These are phyloP conservation scores for Blastocystis sp. DNA, from an alignment of 352 stramenopile genomes.

Conservation along the genomic window DNA sequence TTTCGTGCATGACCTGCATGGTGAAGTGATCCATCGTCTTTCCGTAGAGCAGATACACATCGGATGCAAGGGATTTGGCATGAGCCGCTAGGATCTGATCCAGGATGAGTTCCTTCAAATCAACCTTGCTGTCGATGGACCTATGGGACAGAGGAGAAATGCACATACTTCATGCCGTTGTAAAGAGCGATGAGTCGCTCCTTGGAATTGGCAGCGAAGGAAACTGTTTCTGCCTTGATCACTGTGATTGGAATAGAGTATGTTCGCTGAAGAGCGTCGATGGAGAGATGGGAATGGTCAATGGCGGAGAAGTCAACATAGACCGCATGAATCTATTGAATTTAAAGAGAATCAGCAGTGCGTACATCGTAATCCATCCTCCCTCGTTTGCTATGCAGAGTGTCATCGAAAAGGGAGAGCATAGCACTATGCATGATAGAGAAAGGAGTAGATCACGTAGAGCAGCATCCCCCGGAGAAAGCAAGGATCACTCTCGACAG, in stretches of 20 bases:
- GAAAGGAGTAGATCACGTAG: background rate
- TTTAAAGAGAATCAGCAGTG: background rate
- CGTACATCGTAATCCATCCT: constrained; percentile 34
- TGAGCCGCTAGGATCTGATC: background rate
- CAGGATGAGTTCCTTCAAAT: constrained; percentile 28
- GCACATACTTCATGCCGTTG: constrained; percentile 17
- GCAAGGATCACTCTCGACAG: constrained; percentile 11
- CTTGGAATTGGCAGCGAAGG: background rate
- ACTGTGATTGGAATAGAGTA: background rate
- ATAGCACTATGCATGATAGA: constrained; percentile 6
- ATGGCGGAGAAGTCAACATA: constrained; percentile 54
- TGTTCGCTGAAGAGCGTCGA: background rate
- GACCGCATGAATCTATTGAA: background rate
- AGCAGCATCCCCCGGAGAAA: constrained; percentile 52
- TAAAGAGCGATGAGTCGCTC: constrained; percentile 3
- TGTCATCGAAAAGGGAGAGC: constrained; percentile 33
- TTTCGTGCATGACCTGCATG: constrained; percentile 14
- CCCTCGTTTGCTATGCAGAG: background rate
- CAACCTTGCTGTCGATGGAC: constrained; percentile 35
- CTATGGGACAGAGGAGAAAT: background rate
- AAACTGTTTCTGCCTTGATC: constrained; percentile 23
- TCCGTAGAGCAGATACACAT: constrained; percentile 33
- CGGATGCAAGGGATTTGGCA: background rate
- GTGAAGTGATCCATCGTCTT: constrained; percentile 53
- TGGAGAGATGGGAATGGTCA: background rate